A percentile compares a stretch with the other conserved stretches of the same genome.
Evolutionary conservation across 306 rosid genomes (phyloP).

Genomic region (Phaseolus lunatus): DNA sequence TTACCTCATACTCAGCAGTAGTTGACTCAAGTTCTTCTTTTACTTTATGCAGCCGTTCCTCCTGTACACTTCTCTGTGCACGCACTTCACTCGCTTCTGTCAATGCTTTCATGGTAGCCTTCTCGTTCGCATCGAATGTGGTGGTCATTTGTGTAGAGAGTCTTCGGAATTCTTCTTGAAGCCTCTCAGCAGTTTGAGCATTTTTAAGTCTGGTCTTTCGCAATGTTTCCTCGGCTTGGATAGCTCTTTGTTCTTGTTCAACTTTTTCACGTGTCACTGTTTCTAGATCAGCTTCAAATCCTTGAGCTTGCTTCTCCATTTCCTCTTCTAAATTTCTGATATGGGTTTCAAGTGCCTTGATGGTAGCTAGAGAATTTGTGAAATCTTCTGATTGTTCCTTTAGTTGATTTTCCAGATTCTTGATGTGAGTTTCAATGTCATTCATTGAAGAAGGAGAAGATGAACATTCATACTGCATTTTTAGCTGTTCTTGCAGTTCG

Average conservation of each 20-base stretch:
- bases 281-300: slow-evolving; percentile 80
- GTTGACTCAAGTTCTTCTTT: slow-evolving; percentile 65
- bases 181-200: slow-evolving; percentile 84
- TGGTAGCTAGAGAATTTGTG: slow-evolving; percentile 74
- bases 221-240: slow-evolving; percentile 86
- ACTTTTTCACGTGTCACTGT: slow-evolving; percentile 67
- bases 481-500: slow-evolving; percentile 84
- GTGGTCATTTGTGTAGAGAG: slow-evolving; percentile 85
- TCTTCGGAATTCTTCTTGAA: slow-evolving; percentile 85
- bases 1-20: slow-evolving; percentile 57
- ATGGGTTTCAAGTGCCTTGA: slow-evolving; percentile 70
- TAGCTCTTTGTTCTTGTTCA: slow-evolving; percentile 92
- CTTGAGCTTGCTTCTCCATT: slow-evolving; percentile 71
- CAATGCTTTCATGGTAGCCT: slow-evolving; percentile 77
- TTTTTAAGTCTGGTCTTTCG: slow-evolving; percentile 71
- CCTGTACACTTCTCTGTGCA: slow-evolving; percentile 62
- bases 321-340: slow-evolving; percentile 75
- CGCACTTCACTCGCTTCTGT: slow-evolving; percentile 75
- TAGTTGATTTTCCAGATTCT: slow-evolving; percentile 72
- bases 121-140: slow-evolving; percentile 86
- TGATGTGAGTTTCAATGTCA: slow-evolving; percentile 69
- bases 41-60: slow-evolving; percentile 63
- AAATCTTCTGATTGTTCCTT: slow-evolving; percentile 73
- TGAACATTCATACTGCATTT: slow-evolving; percentile 78
- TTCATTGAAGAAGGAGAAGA: slow-evolving; percentile 58